Base-by-base conservation (phyloP, 1,139 yeast genomes). In the Sugiyamaella paludigena region DNA sequence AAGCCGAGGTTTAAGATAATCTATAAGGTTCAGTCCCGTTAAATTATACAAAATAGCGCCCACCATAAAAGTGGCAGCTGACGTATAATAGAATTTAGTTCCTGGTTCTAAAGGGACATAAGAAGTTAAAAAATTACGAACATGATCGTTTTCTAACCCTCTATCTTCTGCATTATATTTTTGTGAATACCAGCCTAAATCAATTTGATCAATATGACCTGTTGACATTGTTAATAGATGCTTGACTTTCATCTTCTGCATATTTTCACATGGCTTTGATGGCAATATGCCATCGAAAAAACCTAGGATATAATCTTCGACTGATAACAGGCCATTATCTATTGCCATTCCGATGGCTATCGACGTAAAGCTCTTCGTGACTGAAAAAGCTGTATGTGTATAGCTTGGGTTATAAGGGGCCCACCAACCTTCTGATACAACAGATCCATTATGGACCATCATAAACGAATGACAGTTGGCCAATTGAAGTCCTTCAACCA, bases 351-450 rank as follows among this genome's bases (percentile, higher is more conserved):
- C 52, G 40, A 49, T 49, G 10, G 53, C 55, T 30, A 48, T 16
- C n/a, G 55, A 36, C 11, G 53, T 39, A 40, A 51, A 52, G 16
- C 44, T 48, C 45, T 52, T 52, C 12, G 52, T 51, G 5, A 51
- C 55, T 4, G 56, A 52, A 36, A 29, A 51, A 49, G 51, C 45
- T n/a, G 48, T 10, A 40, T 52, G 55, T 10, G 39, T 33, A 27
- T 42, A 45, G 4, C 49, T 49, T 24, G 48, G 45, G 2, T 29
- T 27, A 29, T 48, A 51, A 4, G 55, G 56, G 24, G 31, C 24
- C 55, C 56, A 51, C 45, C 47, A 51, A 9, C 54, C 56, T 33
- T 51, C 54, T 10, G 49, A 40, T n/a, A 49, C 47, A 11, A 52
- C 51, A 5, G 37, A 30, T 1, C 53, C 53, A 31, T 52, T 41